These are phyloP conservation scores for Nevesoporus exiguus DNA, from an alignment of 768 basidiomycete species.

Conservation along the genomic window DNA sequence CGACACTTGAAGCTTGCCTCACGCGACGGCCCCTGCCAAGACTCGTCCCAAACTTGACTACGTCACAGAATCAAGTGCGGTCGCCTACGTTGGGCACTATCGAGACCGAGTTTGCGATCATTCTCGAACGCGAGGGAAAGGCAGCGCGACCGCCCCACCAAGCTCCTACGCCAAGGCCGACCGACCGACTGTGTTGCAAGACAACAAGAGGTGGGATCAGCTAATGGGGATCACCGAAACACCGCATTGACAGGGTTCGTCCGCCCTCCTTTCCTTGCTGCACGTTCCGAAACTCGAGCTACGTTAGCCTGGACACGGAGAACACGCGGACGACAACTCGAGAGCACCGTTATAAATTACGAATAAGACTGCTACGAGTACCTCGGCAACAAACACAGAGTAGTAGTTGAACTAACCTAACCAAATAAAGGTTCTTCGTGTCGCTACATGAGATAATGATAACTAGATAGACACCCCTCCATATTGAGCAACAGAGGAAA, in stretches of 20 bases:
- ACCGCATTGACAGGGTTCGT: conserved; percentile 24
- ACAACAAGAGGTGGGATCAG: conserved; percentile 53
- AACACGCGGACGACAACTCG: background rate
- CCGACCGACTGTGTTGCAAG: conserved; percentile 49
- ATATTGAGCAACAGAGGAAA: background rate
- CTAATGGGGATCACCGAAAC: conserved; percentile 38
- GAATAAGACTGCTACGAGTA: conserved; percentile 10
- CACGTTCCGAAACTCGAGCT: background rate
- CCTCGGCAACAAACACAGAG: background rate
- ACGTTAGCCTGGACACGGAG: background rate
- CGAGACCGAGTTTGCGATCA: conserved; percentile 40
- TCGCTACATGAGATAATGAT: background rate
- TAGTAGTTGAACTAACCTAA: background rate
- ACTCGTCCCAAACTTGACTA: conserved; percentile 39
- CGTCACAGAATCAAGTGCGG: conserved; percentile 44
- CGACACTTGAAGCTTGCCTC: too few species aligned
- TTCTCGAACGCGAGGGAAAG: conserved; percentile 37
- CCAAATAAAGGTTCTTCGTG: background rate
- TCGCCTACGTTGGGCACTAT: conserved; percentile 55
- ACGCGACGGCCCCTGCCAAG: too few species aligned
- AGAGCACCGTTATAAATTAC: background rate
- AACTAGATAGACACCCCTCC: background rate
- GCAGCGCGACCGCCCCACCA: conserved; percentile 33
- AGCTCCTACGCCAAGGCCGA: conserved; percentile 52
- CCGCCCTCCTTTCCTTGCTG: background rate